Base-by-base conservation (phyloP, 139 green algal genomes). In the Picochlorum sp. region DNA sequence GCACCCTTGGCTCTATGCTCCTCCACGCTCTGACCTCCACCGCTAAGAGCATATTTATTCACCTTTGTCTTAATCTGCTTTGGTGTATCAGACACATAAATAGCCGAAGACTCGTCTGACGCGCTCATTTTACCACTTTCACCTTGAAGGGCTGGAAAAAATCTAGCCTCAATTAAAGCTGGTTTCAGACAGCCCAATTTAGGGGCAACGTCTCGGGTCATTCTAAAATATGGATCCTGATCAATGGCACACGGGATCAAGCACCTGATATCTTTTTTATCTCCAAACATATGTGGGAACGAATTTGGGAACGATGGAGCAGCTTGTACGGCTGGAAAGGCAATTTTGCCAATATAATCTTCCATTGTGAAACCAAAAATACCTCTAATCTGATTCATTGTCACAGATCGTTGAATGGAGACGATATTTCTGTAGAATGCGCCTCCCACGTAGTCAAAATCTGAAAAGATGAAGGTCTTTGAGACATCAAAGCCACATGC, bases 201-300 rank as follows among this genome's bases (percentile, higher is more conserved):
- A 0, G 85, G 84, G 1, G 91, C 90, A 4, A 89, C 82, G 59
- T 97, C 90, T 5, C 91, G 79, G 12, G 89, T 96, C 88, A 96
- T 94, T 54, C 89, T 81, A 68, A 90, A 94, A 77, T 94, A 95
- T 6, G 88, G 88, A 75, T 95, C 87, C 72, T 97, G 89, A 72
- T 98, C 91, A 31, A 98, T 98, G 54, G 92, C 92, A 70, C 90
- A 97, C 20, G 92, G 92, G 53, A 98, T 97, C 61, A 98, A 84
- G 74, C 92, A 98, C 47, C 83, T 74, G 8, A 94, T 67, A 63
- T 95, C 85, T 65, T 85, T 88, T 53, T 73, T 64, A 7, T 60
- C 64, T 20, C 87, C 88, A 74, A 95, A 97, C 62, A 98, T 93
- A 79, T 97, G 91, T 2, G 93, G 93, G 62, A 98, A 97, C 55